Base-by-base conservation (phyloP, 2,329 filamentous ascomycete species). In the Geosmithia morbida region DNA sequence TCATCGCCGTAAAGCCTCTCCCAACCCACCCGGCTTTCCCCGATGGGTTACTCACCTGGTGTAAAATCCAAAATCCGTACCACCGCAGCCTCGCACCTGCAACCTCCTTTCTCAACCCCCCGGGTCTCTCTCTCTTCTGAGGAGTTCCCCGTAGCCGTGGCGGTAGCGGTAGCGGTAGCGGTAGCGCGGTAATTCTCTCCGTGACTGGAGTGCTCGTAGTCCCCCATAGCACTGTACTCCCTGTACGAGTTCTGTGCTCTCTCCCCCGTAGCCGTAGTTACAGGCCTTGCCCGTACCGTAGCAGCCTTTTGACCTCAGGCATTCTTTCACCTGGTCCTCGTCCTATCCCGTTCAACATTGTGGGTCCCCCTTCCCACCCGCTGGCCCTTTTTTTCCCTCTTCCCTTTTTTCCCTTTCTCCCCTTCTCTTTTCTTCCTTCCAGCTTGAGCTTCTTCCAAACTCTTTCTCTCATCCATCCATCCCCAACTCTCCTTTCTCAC, bases 391-490 rank as follows among this genome's bases (percentile, higher is more conserved):
- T 46, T 42, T 37, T 18, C 45, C 30, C 52, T 54, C 61, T 63
- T 62, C 63, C 61, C 61, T 65, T 63, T 61, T 62, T 61, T 61
- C 61, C 64, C 58, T 61, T 55, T 63, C 60, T 37, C 59, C 65
- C 61, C 63, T 62, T 63, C 61, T n/a, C 61, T 65, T 62, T 61
- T 62, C 61, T 62, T 61, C 63, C 58, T 57, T 39, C 43, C 26
- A 16, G 22, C 41, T 41, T 45, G 45, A 49, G 45, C 59, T 57
- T 60, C 58, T 58, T 57, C 49, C 56, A 57, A 53, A 51, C 54
- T 58, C 55, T 54, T 51, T 39, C 43, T 47, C 49, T 46, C 49
- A 48, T 46, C 52, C 53, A 48, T 50, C 49, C 48, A 53, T 50
- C 48, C 53, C 55, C 53, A 52, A 47, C 49, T 50, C 51, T 51